phyloP scores from a whole-genome alignment of 2,329 filamentous ascomycete species.

The Hymenoscyphus salicellus region DNA sequence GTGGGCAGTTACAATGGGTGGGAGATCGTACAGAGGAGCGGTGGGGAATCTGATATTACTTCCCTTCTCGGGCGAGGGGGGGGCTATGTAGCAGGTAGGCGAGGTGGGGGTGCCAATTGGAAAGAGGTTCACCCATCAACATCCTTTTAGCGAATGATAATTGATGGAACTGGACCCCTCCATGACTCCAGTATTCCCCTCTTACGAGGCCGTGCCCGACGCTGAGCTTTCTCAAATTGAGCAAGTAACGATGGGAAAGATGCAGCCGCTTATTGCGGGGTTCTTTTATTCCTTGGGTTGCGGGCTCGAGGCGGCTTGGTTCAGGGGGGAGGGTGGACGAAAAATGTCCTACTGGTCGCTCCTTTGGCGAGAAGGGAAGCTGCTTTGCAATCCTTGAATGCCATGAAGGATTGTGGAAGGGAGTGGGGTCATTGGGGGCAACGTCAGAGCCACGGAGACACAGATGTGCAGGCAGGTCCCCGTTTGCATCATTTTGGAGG shows the following conservation, averaged over 20 bases:
- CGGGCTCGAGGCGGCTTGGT: not conserved
- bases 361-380: not conserved
- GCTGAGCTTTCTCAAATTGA: not conserved
- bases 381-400: not conserved
- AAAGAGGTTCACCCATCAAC: not conserved
- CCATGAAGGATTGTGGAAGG: not conserved
- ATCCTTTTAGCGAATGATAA: not conserved
- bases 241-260: not conserved
- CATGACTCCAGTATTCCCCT: not conserved
- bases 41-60: not conserved
- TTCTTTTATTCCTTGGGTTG: not conserved
- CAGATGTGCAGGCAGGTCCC: not conserved
- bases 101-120: not conserved
- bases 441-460: not conserved
- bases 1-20: not conserved
- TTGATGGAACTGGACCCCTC: not conserved
- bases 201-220: not conserved
- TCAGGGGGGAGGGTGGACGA: not conserved
- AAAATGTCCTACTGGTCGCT: not conserved
- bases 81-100: not conserved
- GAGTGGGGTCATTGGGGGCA: not conserved
- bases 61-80: not conserved
- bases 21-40: conserved; percentile 1
- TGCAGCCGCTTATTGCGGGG: not conserved
- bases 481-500: too few species aligned